These are phyloP conservation scores for Rhodofomes roseus DNA, from an alignment of 1,284 basidiomycete species.

Conservation along the genomic window DNA sequence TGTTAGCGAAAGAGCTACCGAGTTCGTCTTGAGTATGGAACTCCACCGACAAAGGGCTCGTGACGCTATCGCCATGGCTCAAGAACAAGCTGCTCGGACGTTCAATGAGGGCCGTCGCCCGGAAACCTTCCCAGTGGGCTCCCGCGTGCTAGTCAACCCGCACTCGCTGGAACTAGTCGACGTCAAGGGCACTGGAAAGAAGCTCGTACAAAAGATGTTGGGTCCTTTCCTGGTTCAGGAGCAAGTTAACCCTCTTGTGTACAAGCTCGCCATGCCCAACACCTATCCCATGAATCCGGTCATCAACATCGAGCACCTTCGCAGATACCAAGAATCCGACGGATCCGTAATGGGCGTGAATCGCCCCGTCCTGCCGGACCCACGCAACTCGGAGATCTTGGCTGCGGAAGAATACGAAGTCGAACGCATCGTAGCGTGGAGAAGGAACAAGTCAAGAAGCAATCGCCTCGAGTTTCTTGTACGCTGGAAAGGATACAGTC, in stretches of 20 bases:
- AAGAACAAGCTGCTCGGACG: no score
- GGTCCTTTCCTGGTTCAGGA: slow-evolving; percentile 33
- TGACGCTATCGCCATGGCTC: no score
- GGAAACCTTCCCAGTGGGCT: slow-evolving; percentile 20
- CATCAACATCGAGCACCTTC: no score
- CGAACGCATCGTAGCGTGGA: background rate
- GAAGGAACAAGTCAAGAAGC: background rate
- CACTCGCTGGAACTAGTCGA: slow-evolving; percentile 26
- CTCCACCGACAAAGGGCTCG: no score
- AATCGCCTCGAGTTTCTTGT: background rate
- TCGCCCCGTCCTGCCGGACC: no score
- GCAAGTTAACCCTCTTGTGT: slow-evolving; percentile 23
- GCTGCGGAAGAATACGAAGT: background rate
- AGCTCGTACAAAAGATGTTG: slow-evolving; percentile 26
- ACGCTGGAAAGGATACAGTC: background rate
- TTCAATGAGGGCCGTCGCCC: slow-evolving; percentile 17
- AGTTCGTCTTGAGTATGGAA: no score
- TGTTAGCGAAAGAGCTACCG: no score
- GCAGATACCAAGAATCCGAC: no score
- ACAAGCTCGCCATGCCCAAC: no score
- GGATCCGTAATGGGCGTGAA: no score
- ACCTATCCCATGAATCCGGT: no score
- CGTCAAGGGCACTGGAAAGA: slow-evolving; percentile 27
- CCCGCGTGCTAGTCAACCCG: slow-evolving; percentile 29
- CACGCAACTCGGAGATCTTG: background rate